A percentile compares a stretch with the other conserved stretches of the same genome.
phyloP scores from a whole-genome alignment of 2,329 filamentous ascomycete species.

The Pseudomassariella vexata region DNA sequence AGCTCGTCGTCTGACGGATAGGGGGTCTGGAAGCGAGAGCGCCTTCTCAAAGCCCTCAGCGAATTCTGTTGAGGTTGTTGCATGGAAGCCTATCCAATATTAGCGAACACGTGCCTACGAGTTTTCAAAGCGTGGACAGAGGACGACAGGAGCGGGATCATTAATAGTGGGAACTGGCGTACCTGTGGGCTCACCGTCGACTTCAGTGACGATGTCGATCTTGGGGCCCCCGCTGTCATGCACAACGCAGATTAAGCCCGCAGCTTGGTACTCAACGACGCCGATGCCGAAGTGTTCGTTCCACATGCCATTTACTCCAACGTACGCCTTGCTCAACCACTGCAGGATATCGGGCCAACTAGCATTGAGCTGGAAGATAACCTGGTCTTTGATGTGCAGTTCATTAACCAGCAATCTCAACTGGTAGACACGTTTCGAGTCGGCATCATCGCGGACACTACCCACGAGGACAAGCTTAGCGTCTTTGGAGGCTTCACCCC shows the following conservation, averaged over 20 bases:
- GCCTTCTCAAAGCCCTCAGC: slow-evolving; percentile 75
- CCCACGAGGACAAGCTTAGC: slow-evolving; percentile 79
- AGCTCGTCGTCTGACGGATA: slow-evolving; percentile 71
- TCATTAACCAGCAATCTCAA: slow-evolving; percentile 82
- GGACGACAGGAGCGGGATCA: not conserved
- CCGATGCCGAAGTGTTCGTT: slow-evolving; percentile 99
- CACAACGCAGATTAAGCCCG: slow-evolving; percentile 86
- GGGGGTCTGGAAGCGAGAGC: slow-evolving; percentile 63
- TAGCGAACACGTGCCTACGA: slow-evolving; percentile 13
- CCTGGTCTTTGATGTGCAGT: slow-evolving; percentile 73
- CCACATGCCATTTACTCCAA: slow-evolving; percentile 99
- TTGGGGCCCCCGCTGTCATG: slow-evolving; percentile 92
- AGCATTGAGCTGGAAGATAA: slow-evolving; percentile 85
- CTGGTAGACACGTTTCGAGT: slow-evolving; percentile 81
- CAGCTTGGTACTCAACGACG: slow-evolving; percentile 96
- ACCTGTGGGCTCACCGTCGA: slow-evolving; percentile 76
- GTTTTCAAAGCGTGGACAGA: not conserved
- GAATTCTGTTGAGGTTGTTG: slow-evolving; percentile 72
- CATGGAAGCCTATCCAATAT: slow-evolving; percentile 69
- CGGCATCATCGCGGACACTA: slow-evolving; percentile 79
- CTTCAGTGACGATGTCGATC: slow-evolving; percentile 79
- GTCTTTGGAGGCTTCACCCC: slow-evolving; percentile 41
- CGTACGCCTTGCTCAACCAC: slow-evolving; percentile 68
- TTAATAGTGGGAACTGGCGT: slow-evolving; percentile 18
- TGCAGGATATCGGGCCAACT: slow-evolving; percentile 82